Conservation (phyloP, 805 yeast species). For the Candida argentea region DNA sequence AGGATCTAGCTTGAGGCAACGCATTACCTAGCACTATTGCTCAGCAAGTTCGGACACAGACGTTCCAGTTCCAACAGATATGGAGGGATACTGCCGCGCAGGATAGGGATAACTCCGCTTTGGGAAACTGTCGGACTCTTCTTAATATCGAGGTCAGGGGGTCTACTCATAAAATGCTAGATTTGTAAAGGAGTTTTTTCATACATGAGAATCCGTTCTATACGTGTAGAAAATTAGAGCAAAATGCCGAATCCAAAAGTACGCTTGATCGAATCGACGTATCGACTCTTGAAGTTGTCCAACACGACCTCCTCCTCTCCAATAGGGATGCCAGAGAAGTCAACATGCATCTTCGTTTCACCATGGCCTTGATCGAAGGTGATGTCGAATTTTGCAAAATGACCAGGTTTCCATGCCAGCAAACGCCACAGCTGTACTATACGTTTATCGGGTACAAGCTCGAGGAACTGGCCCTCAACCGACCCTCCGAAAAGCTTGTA, state of each 20-base stretch:
- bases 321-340: constrained; percentile 82
- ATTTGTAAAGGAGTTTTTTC: too few relatives aligned
- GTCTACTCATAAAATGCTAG: too few relatives aligned
- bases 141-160: too few relatives aligned
- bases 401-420: constrained; percentile 80
- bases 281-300: constrained; percentile 80
- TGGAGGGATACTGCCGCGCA: too few relatives aligned
- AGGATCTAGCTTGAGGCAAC: too few relatives aligned
- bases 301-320: constrained; percentile 90
- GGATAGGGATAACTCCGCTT: too few relatives aligned
- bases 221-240: constrained; percentile 25
- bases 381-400: constrained; percentile 60
- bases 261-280: constrained; percentile 77
- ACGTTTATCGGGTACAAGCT: constrained; percentile 45
- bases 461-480: constrained; percentile 58
- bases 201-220: not conserved
- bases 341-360: constrained; percentile 72
- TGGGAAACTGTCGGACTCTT: too few relatives aligned
- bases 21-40: too few relatives aligned
- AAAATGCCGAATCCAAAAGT: constrained; percentile 97
- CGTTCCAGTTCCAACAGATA: too few relatives aligned
- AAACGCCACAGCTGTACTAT: constrained; percentile 82
- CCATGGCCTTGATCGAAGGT: constrained; percentile 67
- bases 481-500: constrained; percentile 83
- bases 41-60: too few relatives aligned